phyloP scores from a whole-genome alignment of 1,284 basidiomycete genomes.

The Boletus mariae region DNA sequence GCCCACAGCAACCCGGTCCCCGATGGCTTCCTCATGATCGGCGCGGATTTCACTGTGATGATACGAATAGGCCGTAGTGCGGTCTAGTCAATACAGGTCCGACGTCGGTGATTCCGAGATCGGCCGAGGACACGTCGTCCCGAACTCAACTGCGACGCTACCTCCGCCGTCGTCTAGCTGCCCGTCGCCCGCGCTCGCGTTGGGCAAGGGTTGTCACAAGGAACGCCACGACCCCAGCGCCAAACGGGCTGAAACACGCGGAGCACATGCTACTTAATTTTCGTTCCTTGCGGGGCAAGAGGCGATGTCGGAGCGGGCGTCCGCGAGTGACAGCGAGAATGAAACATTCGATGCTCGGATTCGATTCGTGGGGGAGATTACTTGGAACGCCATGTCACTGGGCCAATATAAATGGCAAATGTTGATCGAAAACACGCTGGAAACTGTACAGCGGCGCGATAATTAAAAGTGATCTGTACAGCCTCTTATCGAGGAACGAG shows the following conservation, averaged over 20 bases:
- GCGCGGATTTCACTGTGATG: neutral
- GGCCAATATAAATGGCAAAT: neutral
- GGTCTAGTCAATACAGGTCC: neutral
- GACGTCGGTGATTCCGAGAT: constrained; percentile 1
- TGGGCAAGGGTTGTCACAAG: neutral
- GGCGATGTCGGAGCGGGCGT: neutral
- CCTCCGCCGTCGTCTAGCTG: neutral
- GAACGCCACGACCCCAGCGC: neutral
- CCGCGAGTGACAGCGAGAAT: constrained; percentile 1
- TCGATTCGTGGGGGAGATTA: neutral
- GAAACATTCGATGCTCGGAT: neutral
- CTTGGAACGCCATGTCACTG: neutral
- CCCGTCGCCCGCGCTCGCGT: too few relatives aligned
- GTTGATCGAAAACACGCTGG: constrained; percentile 6
- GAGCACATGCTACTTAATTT: neutral
- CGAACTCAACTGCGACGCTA: constrained; percentile 2
- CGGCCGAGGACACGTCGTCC: neutral
- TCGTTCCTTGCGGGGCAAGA: neutral
- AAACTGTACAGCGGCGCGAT: neutral
- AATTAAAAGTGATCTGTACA: neutral
- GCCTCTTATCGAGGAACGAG: neutral
- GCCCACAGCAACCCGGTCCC: neutral
- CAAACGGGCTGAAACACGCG: neutral
- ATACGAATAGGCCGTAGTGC: neutral
- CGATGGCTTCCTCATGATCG: neutral